Evolutionary conservation across 2,329 filamentous ascomycete genomes (phyloP).

Genomic region (Trichoderma guizhouense): DNA sequence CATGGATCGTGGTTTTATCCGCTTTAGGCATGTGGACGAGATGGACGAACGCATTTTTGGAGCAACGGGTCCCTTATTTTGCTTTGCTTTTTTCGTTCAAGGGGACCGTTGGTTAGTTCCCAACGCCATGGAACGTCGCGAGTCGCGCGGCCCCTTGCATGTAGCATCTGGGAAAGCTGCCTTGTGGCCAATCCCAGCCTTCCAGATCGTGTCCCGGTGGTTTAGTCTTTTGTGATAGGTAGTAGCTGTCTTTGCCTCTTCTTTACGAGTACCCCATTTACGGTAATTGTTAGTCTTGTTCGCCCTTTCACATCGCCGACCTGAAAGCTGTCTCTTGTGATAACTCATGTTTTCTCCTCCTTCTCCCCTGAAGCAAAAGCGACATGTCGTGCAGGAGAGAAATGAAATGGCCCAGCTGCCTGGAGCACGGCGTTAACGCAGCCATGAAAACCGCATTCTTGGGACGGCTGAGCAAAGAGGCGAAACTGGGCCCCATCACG

Average conservation of each 20-base stretch:
- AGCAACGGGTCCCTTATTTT: background rate
- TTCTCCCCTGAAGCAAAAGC: background rate
- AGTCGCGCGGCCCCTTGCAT: background rate
- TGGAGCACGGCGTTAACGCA: background rate
- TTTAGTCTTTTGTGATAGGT: background rate
- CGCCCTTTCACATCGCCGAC: background rate
- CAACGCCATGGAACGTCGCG: slow-evolving; percentile 2
- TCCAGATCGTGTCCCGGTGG: background rate
- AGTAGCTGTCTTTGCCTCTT: background rate
- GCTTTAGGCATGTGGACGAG: background rate
- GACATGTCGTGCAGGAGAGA: background rate
- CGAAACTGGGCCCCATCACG: background rate
- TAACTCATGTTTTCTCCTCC: background rate
- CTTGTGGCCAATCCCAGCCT: background rate
- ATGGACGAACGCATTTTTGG: background rate
- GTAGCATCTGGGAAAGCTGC: background rate
- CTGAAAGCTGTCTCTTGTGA: background rate
- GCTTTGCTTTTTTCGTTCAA: background rate
- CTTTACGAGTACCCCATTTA: background rate
- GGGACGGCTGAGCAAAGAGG: background rate
- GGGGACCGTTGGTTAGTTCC: background rate
- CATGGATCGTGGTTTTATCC: slow-evolving; percentile 11
- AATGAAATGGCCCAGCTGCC: background rate
- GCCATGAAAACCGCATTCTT: background rate
- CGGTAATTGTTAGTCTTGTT: background rate